Evolutionary conservation across 495 filamentous ascomycete genomes (phyloP), one percentile per base, ranked within the genome.

Genomic region (Daldinia vernicosa): DNA sequence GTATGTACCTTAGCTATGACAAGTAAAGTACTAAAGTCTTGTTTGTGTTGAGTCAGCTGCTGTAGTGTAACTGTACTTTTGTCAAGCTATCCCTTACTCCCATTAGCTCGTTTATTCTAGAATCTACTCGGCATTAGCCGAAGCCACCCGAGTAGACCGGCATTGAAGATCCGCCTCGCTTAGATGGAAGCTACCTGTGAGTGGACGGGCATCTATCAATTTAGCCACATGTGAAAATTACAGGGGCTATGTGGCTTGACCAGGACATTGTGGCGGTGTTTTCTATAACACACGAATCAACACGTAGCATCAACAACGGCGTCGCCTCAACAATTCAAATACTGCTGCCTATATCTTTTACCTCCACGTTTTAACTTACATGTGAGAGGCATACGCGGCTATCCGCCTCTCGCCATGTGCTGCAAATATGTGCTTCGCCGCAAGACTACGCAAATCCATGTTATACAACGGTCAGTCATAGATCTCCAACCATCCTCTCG

Each of bases 121-220:
- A 55, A 45, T 26, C 55, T 32, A 26, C 54, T 66, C 64, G 64
- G 64, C 26, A 45, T 19, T 67, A 67, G 35, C 57, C 64, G 64
- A 61, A 54, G 64, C 55, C 56, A 60, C 56, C 64, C 64, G 64
- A 60, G 24, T 2, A 17, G 33, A 14, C 3, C 33, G 15, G 12
- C 19, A 55, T 51, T 14, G 8, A 26, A 50, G 45, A 9, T 40
- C 37, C 43, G 43, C 43, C 43, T 47, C 43, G 43, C 43, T 47
- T 35, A 35, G 9, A 35, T 35, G 32, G 33, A 35, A 63, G 32
- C 9, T 33, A n/a, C n/a, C n/a, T n/a, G n/a, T n/a, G n/a, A n/a
- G n/a, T 30, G 12, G 28, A 32, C 12, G 26, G 35, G 2, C 35
- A 35, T 35, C 32, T 35, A 19, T 9, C 19, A 47, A 12, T 47